Conservation (phyloP, 495 filamentous ascomycete species). For the Bryoglossum gracile region DNA sequence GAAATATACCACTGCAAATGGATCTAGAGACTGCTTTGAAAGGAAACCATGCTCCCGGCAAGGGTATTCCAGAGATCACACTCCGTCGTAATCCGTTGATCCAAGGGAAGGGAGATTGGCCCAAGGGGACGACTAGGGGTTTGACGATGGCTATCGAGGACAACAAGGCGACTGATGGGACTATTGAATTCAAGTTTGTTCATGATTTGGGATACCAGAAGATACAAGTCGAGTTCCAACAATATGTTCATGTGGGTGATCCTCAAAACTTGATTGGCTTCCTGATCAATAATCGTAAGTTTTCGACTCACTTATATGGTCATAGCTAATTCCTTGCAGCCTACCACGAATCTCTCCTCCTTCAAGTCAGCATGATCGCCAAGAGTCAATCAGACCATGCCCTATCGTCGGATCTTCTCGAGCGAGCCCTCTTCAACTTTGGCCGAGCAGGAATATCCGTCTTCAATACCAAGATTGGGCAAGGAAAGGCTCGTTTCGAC, state of each 20-base stretch:
- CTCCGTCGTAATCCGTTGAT: slow-evolving; percentile 76
- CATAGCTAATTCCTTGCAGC: slow-evolving; percentile 29
- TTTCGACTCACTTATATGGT: neutral
- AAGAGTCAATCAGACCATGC: slow-evolving; percentile 83
- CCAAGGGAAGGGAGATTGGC: slow-evolving; percentile 89
- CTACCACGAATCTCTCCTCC: slow-evolving; percentile 87
- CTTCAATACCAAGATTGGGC: slow-evolving; percentile 65
- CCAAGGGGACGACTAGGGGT: slow-evolving; percentile 68
- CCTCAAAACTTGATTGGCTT: slow-evolving; percentile 52
- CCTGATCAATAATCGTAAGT: slow-evolving; percentile 36
- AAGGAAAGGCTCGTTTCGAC: slow-evolving; percentile 72
- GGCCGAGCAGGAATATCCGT: slow-evolving; percentile 75
- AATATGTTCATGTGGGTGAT: slow-evolving; percentile 74
- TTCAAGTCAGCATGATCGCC: slow-evolving; percentile 87
- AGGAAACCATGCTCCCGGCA: slow-evolving; percentile 50
- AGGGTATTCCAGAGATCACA: slow-evolving; percentile 60
- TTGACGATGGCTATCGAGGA: slow-evolving; percentile 74
- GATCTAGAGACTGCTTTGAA: slow-evolving; percentile 67
- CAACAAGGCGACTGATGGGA: slow-evolving; percentile 38
- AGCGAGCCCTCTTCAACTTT: slow-evolving; percentile 88
- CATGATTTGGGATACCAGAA: slow-evolving; percentile 72
- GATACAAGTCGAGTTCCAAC: slow-evolving; percentile 68
- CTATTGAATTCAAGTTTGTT: slow-evolving; percentile 62
- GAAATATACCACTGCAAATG: slow-evolving; percentile 39
- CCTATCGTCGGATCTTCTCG: slow-evolving; percentile 77